Percentiles rank a stretch among this genome's conserved stretches.
phyloP scores from a whole-genome alignment of 1,284 basidiomycete species.

The Rhodotorula sp. region DNA sequence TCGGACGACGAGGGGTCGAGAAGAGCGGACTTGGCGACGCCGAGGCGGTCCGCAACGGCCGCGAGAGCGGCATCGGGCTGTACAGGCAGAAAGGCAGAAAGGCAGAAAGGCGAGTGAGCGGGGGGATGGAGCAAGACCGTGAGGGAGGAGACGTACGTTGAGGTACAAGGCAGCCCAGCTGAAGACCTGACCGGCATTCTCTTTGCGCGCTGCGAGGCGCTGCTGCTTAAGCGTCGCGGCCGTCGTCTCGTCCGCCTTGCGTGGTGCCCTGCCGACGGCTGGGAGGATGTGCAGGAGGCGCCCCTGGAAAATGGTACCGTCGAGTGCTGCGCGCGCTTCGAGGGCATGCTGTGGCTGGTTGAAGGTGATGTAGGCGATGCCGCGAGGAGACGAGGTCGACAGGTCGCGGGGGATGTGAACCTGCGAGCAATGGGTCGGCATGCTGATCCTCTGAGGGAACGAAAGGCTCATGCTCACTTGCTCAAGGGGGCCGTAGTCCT shows the following conservation, averaged over 20 bases:
- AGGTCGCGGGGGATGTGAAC: constrained; percentile 78
- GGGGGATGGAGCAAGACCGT: not conserved
- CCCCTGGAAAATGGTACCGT: constrained; percentile 87
- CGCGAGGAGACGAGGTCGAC: constrained; percentile 67
- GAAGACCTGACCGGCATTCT: constrained; percentile 67
- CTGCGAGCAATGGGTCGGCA: constrained; percentile 50
- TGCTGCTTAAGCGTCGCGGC: constrained; percentile 62
- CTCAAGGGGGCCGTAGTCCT: constrained; percentile 65
- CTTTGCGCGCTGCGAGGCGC: constrained; percentile 64
- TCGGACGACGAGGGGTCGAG: constrained; percentile 32
- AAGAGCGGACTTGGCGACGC: constrained; percentile 66
- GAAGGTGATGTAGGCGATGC: constrained; percentile 79
- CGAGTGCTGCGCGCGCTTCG: constrained; percentile 71
- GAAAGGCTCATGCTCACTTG: constrained; percentile 47
- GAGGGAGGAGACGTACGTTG: constrained; percentile 68
- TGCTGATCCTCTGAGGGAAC: constrained; percentile 58
- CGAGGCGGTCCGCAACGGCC: constrained; percentile 76
- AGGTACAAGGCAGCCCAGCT: constrained; percentile 97
- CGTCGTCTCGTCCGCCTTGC: constrained; percentile 40
- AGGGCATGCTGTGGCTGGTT: constrained; percentile 64
- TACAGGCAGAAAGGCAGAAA: constrained; percentile 14
- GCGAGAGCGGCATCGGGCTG: constrained; percentile 85
- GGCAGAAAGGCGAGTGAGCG: constrained; percentile 5
- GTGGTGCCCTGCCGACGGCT: constrained; percentile 58
- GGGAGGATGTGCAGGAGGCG: constrained; percentile 86